Evolutionary conservation across 2,329 filamentous ascomycete genomes (phyloP), one percentile per base, ranked within the genome.

Genomic region (Colletotrichum aenigma): DNA sequence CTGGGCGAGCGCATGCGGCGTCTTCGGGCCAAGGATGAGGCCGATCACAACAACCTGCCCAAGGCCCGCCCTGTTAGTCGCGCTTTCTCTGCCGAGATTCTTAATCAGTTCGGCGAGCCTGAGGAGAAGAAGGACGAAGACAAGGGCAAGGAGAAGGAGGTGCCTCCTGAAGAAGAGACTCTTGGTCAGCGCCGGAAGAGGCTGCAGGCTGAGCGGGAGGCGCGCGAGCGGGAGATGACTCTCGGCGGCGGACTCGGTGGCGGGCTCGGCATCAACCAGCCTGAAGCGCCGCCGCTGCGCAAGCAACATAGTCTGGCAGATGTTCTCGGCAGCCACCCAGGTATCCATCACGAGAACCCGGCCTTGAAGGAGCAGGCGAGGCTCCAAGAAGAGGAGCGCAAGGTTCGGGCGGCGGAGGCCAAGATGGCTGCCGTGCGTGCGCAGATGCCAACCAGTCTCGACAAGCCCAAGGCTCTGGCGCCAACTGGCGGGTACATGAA

Each of bases 121-220:
- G 84, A 85, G 16, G 83, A 85, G 56, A 80, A 84, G 24, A 85
- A 86, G 70, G 55, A 48, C 13, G 80, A 85, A 7, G 79, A 77
- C 48, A 82, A 85, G 68, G 80, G 71, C 16, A 79, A 81, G 38
- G 82, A 78, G 6, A 84, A 84, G 62, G 76, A 76, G 24, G 82
- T 80, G 38, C 78, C 81, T 36, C 81, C 79, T 7, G 78, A 89
- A 78, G 93, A 95, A 79, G 95, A 97, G 81, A 96, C 95, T 0
- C 87, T 97, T 0, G 95, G 94, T 12, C 94, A 96, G 82, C 92
- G 95, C 13, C 92, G 94, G 1, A 92, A 91, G 32, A 91, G 95
- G 30, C 87, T 97, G 3, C 94, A 96, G 82, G 92, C 92, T 8
- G 92, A 93, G 80, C 88, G 88, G 30, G 93, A 94, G 83, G 93